Conservation (phyloP, 805 yeast species). For the Nakazawaea anatomiae region DNA sequence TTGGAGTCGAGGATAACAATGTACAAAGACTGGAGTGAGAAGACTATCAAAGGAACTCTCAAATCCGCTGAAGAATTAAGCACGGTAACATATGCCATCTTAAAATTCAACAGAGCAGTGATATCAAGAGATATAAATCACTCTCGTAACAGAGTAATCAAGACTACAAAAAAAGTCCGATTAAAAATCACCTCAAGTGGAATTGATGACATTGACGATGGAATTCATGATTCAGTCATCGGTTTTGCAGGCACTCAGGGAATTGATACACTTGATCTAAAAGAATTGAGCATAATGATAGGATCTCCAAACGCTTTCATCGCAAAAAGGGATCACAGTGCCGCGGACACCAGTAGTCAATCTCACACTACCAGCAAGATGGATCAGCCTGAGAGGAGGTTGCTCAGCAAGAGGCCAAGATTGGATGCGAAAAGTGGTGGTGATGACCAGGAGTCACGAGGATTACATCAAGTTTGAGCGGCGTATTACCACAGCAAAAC, state of each 20-base stretch:
- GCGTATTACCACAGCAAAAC: too few relatives aligned
- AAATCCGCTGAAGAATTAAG: not conserved
- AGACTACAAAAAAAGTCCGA: not conserved
- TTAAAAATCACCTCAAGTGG: not conserved
- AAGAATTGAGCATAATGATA: too few relatives aligned
- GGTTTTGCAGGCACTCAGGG: not conserved
- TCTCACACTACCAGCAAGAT: too few relatives aligned
- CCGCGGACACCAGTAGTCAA: too few relatives aligned
- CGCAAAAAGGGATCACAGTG: too few relatives aligned
- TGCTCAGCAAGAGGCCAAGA: too few relatives aligned
- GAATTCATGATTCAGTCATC: not conserved
- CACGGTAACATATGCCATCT: conserved; percentile 2
- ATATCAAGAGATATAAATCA: not conserved
- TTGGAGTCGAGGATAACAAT: conserved; percentile 6
- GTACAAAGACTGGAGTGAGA: conserved; percentile 8
- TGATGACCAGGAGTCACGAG: too few relatives aligned
- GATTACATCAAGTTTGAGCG: too few relatives aligned
- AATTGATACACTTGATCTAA: not conserved
- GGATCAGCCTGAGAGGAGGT: too few relatives aligned
- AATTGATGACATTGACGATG: not conserved
- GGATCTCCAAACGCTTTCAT: too few relatives aligned
- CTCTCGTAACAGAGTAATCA: not conserved
- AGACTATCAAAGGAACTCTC: not conserved
- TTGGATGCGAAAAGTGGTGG: too few relatives aligned
- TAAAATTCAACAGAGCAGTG: conserved; percentile 4